Base-by-base conservation (phyloP, 805 yeast genomes). In the Candida odintsovae region DNA sequence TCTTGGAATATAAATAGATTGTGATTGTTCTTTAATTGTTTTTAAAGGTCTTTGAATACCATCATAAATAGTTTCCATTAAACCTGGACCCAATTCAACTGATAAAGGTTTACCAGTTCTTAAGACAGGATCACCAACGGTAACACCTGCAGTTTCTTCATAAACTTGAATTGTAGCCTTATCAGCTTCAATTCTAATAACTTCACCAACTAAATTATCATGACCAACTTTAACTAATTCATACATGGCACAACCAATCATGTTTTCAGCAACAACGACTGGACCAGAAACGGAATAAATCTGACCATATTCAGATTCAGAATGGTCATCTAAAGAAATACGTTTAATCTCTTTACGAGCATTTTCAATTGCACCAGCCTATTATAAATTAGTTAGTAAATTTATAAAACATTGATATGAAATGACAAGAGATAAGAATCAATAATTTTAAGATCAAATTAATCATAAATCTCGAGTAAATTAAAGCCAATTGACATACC, bases 181-280 rank as follows among this genome's bases (percentile, higher is more conserved):
- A 67, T 94, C 99, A 54, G 82, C 95, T 63, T 83, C 94, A 56
- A 94, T 92, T 76, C 99, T 84, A 69, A 94, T 94, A 55, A 94
- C 97, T 72, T 94, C 99, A 67, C 99, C 99, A 41, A 94, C 98
- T 66, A 94, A 79, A 68, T 79, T 88, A 59, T 88, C 96, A 69
- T 94, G 98, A 58, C 99, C 98, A 55, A 94, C 99, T 68, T 84
- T 90, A 63, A 92, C 99, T 70, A 94, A 78, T 68, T 94, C 99
- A 78, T 94, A 92, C 99, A 94, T 94, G 61, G 98, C 97, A 80
- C 97, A 89, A 53, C 99, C 99, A 71, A 90, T 87, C 98, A 94
- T 90, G 74, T 94, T 86, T 71, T 94, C 98, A 42, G 99, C 99
- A 42, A 94, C 83, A 45, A 94, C 86, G 59, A 94, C 99, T 23